A percentile compares a stretch with the other conserved stretches of the same genome.
Evolutionary conservation across 257 asterid genomes (phyloP).

Genomic region (Solanum phureja): DNA sequence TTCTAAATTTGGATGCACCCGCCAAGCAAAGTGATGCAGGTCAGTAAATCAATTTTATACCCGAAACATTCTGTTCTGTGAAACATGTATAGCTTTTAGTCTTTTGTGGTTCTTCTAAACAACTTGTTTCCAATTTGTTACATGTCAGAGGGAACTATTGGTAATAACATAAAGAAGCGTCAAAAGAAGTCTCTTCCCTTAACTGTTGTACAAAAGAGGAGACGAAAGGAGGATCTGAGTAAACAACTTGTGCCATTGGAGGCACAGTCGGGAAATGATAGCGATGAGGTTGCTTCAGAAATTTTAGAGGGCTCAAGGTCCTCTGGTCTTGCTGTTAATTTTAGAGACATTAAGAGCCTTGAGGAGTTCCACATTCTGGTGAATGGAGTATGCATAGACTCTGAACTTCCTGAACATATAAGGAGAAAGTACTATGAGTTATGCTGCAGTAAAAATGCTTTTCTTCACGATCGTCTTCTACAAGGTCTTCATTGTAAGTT

Average conservation of each 20-base stretch:
- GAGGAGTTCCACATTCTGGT: slow-evolving; percentile 52
- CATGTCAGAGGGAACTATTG: slow-evolving; percentile 26
- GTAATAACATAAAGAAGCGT: slow-evolving; percentile 29
- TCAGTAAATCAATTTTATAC: not conserved
- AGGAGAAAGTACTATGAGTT: slow-evolving; percentile 45
- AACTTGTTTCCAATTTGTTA: not conserved
- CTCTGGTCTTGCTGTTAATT: slow-evolving; percentile 19
- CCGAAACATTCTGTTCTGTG: not conserved
- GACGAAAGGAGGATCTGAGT: slow-evolving; percentile 14
- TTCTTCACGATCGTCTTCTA: slow-evolving; percentile 48
- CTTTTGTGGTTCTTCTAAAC: not conserved
- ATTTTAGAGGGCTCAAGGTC: slow-evolving; percentile 45
- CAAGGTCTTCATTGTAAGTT: slow-evolving; percentile 54
- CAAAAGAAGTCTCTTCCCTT: slow-evolving; percentile 47
- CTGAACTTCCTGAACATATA: slow-evolving; percentile 45
- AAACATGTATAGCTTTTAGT: not conserved
- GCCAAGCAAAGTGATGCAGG: slow-evolving; percentile 9
- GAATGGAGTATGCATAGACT: slow-evolving; percentile 47
- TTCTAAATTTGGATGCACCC: slow-evolving; percentile 10
- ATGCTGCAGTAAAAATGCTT: slow-evolving; percentile 42
- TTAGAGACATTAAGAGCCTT: slow-evolving; percentile 40
- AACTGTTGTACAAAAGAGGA: slow-evolving; percentile 33
- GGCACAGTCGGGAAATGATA: slow-evolving; percentile 53
- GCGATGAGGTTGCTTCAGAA: slow-evolving; percentile 70
- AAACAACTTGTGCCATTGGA: slow-evolving; percentile 20